Percentiles rank a stretch among this genome's conserved stretches.
Conservation (phyloP, 345 rosid species). For the Leavenworthia alabamica region DNA sequence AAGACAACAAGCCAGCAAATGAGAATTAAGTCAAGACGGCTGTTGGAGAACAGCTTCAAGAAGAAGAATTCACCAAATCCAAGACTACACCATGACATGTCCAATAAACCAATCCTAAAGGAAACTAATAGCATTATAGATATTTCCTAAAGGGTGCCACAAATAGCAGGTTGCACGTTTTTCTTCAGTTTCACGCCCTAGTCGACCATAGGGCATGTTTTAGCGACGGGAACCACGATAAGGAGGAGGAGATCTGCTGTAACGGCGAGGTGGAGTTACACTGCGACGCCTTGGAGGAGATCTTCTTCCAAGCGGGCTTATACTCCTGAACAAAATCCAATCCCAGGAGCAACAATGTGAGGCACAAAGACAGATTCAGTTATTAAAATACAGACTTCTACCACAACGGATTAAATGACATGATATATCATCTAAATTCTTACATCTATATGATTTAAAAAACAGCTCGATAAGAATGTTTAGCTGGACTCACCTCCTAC, state of each 20-base stretch:
- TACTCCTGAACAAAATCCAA: slow-evolving; percentile 40
- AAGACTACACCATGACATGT: slow-evolving; percentile 39
- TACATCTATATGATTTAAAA: neutral
- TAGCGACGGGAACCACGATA: slow-evolving; percentile 47
- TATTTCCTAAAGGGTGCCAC: neutral
- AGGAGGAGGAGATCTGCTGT: slow-evolving; percentile 77
- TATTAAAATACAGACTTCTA: neutral
- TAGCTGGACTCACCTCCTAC: slow-evolving; percentile 43
- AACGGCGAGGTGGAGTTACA: slow-evolving; percentile 46
- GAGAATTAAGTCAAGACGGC: slow-evolving; percentile 24
- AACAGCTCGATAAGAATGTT: neutral
- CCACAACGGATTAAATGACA: neutral
- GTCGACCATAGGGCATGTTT: slow-evolving; percentile 50
- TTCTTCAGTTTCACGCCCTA: slow-evolving; percentile 47
- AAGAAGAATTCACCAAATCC: slow-evolving; percentile 44
- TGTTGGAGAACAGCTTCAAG: slow-evolving; percentile 40
- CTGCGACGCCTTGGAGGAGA: slow-evolving; percentile 71
- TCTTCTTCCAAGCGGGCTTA: slow-evolving; percentile 63
- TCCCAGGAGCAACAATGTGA: neutral
- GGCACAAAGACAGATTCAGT: neutral
- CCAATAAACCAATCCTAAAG: slow-evolving; percentile 38
- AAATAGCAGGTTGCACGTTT: neutral
- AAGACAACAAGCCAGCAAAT: slow-evolving; percentile 35
- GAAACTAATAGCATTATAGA: slow-evolving; percentile 25
- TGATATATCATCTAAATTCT: neutral